Evolutionary conservation across 352 stramenopile genomes (phyloP).

Genomic region (Phytophthora brassicae): DNA sequence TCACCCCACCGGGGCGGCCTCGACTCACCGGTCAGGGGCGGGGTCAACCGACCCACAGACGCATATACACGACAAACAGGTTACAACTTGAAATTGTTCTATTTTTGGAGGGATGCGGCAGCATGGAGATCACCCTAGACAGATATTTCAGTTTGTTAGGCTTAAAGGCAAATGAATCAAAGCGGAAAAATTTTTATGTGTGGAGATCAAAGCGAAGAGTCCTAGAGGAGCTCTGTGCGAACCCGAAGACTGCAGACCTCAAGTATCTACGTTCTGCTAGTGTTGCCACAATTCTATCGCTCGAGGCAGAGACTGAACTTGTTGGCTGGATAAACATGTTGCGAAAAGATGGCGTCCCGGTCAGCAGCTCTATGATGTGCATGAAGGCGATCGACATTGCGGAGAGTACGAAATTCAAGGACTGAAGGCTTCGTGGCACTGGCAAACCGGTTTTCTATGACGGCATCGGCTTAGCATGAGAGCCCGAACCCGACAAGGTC

Average conservation of each 20-base stretch:
- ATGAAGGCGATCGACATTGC: neutral
- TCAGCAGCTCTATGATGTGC: neutral
- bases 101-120: too few relatives aligned
- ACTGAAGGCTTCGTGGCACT: neutral
- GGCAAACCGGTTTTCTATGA: neutral
- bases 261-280: neutral
- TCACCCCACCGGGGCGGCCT: too few relatives aligned
- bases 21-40: too few relatives aligned
- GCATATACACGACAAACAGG: too few relatives aligned
- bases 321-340: neutral
- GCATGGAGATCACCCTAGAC: too few relatives aligned
- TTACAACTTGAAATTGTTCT: too few relatives aligned
- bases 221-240: too few relatives aligned
- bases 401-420: neutral
- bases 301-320: neutral
- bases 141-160: too few relatives aligned
- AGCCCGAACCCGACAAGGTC: neutral
- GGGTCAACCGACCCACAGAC: too few relatives aligned
- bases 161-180: too few relatives aligned
- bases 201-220: too few relatives aligned
- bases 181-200: too few relatives aligned
- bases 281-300: neutral
- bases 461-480: conserved; percentile 2
- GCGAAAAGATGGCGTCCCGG: neutral
- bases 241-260: neutral